Evolutionary conservation across 371 early-diverging fungal genomes (phyloP).

Genomic region (Mucor plumbeus): DNA sequence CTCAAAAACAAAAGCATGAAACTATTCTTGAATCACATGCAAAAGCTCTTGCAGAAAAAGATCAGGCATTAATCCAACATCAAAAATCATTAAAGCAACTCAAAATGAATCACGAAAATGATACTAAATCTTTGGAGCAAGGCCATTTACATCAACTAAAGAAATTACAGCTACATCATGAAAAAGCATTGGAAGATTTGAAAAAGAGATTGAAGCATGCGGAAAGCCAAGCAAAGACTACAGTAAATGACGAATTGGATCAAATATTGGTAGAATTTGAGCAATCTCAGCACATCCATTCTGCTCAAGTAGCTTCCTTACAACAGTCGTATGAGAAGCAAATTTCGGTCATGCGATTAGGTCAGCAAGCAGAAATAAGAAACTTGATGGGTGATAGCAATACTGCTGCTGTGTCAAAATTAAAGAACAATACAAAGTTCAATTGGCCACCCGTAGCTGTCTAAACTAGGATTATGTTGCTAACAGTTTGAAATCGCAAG

Average conservation of each 20-base stretch:
- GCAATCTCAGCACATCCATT: conserved; percentile 53
- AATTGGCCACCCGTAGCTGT: conserved; percentile 17
- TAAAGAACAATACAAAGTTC: conserved; percentile 4
- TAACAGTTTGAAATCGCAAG: too few relatives aligned
- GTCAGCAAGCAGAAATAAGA: conserved; percentile 29
- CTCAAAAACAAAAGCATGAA: conserved; percentile 54
- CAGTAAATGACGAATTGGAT: conserved; percentile 52
- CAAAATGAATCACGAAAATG: conserved; percentile 36
- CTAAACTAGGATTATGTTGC: not conserved
- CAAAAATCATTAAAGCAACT: conserved; percentile 44
- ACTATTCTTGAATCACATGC: conserved; percentile 46
- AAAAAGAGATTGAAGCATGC: conserved; percentile 37
- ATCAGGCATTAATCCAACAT: conserved; percentile 36
- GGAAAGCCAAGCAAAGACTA: conserved; percentile 43
- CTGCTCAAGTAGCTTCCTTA: conserved; percentile 41
- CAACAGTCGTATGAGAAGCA: conserved; percentile 47
- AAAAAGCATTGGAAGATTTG: conserved; percentile 30
- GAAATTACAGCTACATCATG: conserved; percentile 35
- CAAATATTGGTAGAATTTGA: conserved; percentile 53
- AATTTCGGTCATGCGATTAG: conserved; percentile 40
- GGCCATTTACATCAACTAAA: conserved; percentile 36
- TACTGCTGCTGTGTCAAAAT: not conserved
- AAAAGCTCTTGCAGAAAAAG: conserved; percentile 52
- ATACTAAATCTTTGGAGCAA: conserved; percentile 39
- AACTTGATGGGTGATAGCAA: not conserved